These are phyloP conservation scores for Suhomyces ambrosiae DNA, from an alignment of 1,139 yeast species.

Conservation along the genomic window DNA sequence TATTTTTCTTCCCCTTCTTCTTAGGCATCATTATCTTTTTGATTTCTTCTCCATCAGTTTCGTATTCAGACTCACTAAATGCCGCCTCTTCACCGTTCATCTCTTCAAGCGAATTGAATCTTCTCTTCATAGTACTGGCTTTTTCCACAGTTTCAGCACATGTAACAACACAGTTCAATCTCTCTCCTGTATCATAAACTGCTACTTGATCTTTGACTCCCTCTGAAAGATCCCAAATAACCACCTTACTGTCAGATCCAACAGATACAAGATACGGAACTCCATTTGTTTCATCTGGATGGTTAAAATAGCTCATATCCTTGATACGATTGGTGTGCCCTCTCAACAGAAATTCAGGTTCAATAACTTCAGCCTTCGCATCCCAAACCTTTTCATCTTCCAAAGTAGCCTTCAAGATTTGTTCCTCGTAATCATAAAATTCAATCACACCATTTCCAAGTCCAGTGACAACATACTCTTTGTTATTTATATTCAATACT, in stretches of 20 bases:
- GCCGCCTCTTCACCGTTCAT: slow-evolving; percentile 24
- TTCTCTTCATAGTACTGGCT: slow-evolving; percentile 68
- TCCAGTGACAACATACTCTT: slow-evolving; percentile 66
- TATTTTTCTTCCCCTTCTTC: slow-evolving; percentile 43
- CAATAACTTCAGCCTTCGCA: slow-evolving; percentile 32
- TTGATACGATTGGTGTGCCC: slow-evolving; percentile 90
- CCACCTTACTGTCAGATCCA: slow-evolving; percentile 91
- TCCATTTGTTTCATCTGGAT: slow-evolving; percentile 35
- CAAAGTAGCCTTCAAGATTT: slow-evolving; percentile 22
- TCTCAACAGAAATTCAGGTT: slow-evolving; percentile 57
- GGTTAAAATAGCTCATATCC: slow-evolving; percentile 60
- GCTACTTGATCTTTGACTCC: slow-evolving; percentile 73
- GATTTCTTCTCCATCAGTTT: slow-evolving; percentile 61
- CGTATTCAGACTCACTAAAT: slow-evolving; percentile 66
- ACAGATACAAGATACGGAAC: slow-evolving; percentile 69
- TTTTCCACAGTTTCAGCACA: slow-evolving; percentile 82
- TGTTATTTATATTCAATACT: slow-evolving; percentile 42
- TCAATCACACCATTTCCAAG: slow-evolving; percentile 72
- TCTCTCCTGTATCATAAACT: slow-evolving; percentile 88
- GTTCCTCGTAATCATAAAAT: slow-evolving; percentile 48
- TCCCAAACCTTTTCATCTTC: slow-evolving; percentile 34
- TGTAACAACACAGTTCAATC: slow-evolving; percentile 82
- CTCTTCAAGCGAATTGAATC: slow-evolving; percentile 45
- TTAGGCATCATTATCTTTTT: slow-evolving; percentile 44
- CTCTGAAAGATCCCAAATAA: slow-evolving; percentile 75